phyloP scores from a whole-genome alignment of 768 basidiomycete genomes.

The Suillus placidus region DNA sequence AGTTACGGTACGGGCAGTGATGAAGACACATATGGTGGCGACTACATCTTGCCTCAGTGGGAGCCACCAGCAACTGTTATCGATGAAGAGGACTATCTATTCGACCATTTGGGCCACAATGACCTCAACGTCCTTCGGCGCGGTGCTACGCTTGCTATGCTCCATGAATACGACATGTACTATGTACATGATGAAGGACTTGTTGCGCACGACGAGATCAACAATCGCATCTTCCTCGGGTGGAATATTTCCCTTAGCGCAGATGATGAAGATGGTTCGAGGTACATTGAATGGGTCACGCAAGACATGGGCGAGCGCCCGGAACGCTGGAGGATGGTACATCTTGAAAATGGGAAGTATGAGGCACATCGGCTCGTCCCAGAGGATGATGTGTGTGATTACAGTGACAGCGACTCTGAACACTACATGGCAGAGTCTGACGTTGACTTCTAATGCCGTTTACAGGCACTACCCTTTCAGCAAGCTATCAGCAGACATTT shows the following conservation, averaged over 20 bases:
- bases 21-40: slow-evolving; percentile 41
- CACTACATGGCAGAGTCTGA: slow-evolving; percentile 33
- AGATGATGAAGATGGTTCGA: slow-evolving; percentile 43
- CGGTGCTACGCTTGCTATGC: slow-evolving; percentile 62
- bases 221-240: slow-evolving; percentile 59
- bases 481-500: neutral
- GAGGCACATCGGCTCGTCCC: slow-evolving; percentile 46
- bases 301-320: slow-evolving; percentile 43
- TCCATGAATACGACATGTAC: slow-evolving; percentile 53
- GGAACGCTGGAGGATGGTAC: slow-evolving; percentile 46
- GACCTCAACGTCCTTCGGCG: slow-evolving; percentile 53
- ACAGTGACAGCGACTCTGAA: slow-evolving; percentile 43
- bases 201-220: slow-evolving; percentile 43
- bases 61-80: slow-evolving; percentile 52
- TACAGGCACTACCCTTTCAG: neutral
- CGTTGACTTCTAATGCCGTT: neutral
- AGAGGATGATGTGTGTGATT: slow-evolving; percentile 37
- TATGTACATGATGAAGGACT: slow-evolving; percentile 62
- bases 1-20: slow-evolving; percentile 39
- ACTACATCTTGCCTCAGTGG: slow-evolving; percentile 55
- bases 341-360: slow-evolving; percentile 41
- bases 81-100: slow-evolving; percentile 36
- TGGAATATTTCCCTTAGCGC: slow-evolving; percentile 63
- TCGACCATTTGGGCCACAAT: slow-evolving; percentile 37
- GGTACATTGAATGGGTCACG: slow-evolving; percentile 43